These are phyloP conservation scores for Darksidea phi DNA, from an alignment of 495 filamentous ascomycete genomes.

Conservation along the genomic window DNA sequence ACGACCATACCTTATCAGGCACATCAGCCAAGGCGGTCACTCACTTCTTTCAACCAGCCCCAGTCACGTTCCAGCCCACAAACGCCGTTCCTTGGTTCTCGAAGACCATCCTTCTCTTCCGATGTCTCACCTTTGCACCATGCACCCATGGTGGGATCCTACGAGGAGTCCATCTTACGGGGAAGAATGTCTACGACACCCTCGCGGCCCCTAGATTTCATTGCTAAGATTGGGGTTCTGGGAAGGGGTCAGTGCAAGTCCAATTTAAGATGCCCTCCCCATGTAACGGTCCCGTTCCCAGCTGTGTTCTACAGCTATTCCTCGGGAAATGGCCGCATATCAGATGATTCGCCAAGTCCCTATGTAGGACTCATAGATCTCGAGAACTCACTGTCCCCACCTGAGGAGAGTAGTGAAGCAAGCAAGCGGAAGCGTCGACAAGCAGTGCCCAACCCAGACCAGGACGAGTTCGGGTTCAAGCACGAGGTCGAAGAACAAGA, in stretches of 20 bases:
- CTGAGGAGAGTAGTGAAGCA: constrained; percentile 47
- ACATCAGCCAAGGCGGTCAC: constrained; percentile 70
- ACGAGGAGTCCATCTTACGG: constrained; percentile 92
- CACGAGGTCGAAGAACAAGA: neutral
- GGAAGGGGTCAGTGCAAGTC: constrained; percentile 88
- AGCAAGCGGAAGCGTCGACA: constrained; percentile 50
- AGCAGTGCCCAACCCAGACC: constrained; percentile 25
- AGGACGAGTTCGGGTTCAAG: constrained; percentile 22
- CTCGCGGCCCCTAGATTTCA: constrained; percentile 88
- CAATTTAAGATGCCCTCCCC: constrained; percentile 79
- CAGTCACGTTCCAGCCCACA: constrained; percentile 53
- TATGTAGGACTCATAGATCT: constrained; percentile 95
- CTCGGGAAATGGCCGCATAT: constrained; percentile 57
- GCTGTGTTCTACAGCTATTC: constrained; percentile 95
- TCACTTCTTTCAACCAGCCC: constrained; percentile 59
- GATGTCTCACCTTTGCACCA: constrained; percentile 77
- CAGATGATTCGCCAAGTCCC: constrained; percentile 85
- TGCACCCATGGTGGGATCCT: constrained; percentile 95
- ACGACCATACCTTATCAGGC: constrained; percentile 62
- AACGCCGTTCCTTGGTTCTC: constrained; percentile 56
- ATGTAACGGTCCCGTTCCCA: constrained; percentile 90
- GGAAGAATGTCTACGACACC: constrained; percentile 97
- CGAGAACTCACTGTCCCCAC: constrained; percentile 65
- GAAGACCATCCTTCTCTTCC: constrained; percentile 70
- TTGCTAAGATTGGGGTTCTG: constrained; percentile 92